Base-by-base conservation (phyloP, 2,329 filamentous ascomycete species). In the Fusarium devonianum region DNA sequence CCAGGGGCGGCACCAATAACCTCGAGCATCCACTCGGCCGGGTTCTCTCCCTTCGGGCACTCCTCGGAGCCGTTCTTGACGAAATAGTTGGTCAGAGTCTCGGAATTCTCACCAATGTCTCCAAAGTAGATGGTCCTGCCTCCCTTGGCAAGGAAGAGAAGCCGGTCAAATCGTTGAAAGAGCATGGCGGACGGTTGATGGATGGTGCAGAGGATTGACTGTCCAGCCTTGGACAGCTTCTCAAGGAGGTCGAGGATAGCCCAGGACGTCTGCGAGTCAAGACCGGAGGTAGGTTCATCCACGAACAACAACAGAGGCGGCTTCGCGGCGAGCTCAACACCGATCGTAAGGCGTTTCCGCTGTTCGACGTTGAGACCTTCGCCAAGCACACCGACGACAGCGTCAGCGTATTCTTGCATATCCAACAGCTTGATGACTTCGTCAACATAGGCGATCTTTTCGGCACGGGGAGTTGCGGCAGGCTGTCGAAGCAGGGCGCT, bases 241-340 rank as follows among this genome's bases (percentile, higher is more conserved):
- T 83, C 82, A 8, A 90, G 73, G 69, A 90, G 86, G 18, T 85
- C 83, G 13, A 88, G 81, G 48, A 90, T 89, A 64, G 88, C 87
- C 75, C 86, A 90, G 6, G 86, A 85, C 23, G 80, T 84, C 75
- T 84, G 77, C 2, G 72, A 75, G 63, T 85, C 83, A 10, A 86
- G 75, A 51, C 83, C 83, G 11, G 76, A 60, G 57, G 81, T 74
- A 39, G 80, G 80, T 55, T 82, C 80, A 23, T 83, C 80, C 5
- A 83, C 67, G 55, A 83, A 82, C 10, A 82, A 73, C 0, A 81
- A 67, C 10, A 82, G 71, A 17, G 70, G 71, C 0, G 75, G 75
- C 39, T 74, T 75, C 0, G 75, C 72, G 0, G 72, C 74, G 1
- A 78, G 64, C 39, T 78, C 75, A 3, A 77, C 73, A n/a, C 76